Evolutionary conservation across 352 stramenopile genomes (phyloP).

Genomic region (Pythium aphanidermatum): DNA sequence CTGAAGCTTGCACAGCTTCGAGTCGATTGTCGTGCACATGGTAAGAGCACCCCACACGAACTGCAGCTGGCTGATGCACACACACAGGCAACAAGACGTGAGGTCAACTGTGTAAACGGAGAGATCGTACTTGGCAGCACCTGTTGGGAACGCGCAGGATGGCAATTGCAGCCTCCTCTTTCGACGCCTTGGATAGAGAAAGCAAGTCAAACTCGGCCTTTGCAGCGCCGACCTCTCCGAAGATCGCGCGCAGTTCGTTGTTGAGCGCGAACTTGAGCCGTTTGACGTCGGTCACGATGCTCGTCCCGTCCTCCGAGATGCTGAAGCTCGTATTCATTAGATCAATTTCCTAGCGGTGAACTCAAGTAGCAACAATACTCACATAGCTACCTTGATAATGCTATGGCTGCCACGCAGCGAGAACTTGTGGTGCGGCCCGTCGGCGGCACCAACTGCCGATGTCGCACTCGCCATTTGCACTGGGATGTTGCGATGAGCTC

Average conservation of each 20-base stretch:
- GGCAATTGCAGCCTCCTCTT: constrained; percentile 39
- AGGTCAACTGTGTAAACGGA: no score
- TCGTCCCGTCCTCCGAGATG: constrained; percentile 41
- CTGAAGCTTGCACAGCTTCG: constrained; percentile 55
- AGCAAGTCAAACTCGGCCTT: constrained; percentile 67
- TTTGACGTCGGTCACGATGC: constrained; percentile 42
- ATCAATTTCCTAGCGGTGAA: no score
- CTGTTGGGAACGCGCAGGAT: constrained; percentile 57
- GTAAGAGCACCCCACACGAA: constrained; percentile 56
- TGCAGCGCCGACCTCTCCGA: constrained; percentile 55
- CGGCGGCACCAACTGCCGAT: background rate
- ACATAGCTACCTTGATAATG: constrained; percentile 70
- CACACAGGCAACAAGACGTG: background rate
- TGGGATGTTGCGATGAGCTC: background rate
- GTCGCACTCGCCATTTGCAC: constrained; percentile 4
- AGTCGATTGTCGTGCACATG: constrained; percentile 68
- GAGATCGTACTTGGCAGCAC: constrained; percentile 11
- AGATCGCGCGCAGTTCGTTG: constrained; percentile 62
- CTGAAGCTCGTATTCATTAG: no score
- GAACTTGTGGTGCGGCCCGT: constrained; percentile 64
- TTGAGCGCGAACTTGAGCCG: constrained; percentile 66
- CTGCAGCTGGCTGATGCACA: constrained; percentile 53
- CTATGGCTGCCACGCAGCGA: constrained; percentile 37
- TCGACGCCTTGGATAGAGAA: constrained; percentile 29
- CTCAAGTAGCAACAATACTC: no score